A percentile compares a stretch with the other conserved stretches of the same genome.
These are phyloP conservation scores for Nothopassalora personata DNA, from an alignment of 2,329 filamentous ascomycete species.

Conservation along the genomic window DNA sequence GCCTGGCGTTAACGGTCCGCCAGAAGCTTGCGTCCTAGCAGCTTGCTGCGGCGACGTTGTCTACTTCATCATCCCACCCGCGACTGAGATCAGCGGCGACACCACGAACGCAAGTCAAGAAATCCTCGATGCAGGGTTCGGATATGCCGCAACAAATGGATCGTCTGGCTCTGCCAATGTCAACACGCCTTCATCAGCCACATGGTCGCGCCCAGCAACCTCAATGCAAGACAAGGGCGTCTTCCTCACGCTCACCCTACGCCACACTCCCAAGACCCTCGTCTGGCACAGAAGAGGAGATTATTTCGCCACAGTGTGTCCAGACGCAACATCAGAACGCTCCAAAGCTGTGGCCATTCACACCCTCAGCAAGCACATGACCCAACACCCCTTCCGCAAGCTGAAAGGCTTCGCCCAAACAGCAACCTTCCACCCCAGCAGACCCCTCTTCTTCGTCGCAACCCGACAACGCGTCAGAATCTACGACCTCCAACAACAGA, in stretches of 20 bases:
- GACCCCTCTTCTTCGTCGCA: slow-evolving; percentile 91
- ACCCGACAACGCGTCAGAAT: slow-evolving; percentile 89
- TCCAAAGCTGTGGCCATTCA: slow-evolving; percentile 81
- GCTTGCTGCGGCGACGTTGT: slow-evolving; percentile 80
- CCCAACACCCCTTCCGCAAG: slow-evolving; percentile 85
- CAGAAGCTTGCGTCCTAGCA: slow-evolving; percentile 63
- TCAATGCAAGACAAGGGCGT: slow-evolving; percentile 73
- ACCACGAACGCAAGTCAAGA: slow-evolving; percentile 69
- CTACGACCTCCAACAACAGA: slow-evolving; percentile 88
- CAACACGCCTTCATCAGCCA: slow-evolving; percentile 67
- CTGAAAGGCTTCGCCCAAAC: slow-evolving; percentile 73
- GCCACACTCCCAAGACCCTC: slow-evolving; percentile 66
- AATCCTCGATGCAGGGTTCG: slow-evolving; percentile 82
- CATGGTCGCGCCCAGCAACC: slow-evolving; percentile 74
- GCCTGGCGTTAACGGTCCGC: neutral
- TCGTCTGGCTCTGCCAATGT: slow-evolving; percentile 46
- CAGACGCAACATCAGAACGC: slow-evolving; percentile 61
- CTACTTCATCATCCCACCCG: slow-evolving; percentile 67
- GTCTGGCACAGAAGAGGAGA: slow-evolving; percentile 93
- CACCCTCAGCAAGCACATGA: slow-evolving; percentile 89
- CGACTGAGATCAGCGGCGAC: slow-evolving; percentile 26
- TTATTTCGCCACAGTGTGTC: slow-evolving; percentile 84
- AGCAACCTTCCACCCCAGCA: slow-evolving; percentile 88
- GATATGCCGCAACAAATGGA: slow-evolving; percentile 69
- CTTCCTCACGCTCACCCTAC: slow-evolving; percentile 72